Conservation (phyloP, 768 basidiomycete species). For the Pluteus cervinus region DNA sequence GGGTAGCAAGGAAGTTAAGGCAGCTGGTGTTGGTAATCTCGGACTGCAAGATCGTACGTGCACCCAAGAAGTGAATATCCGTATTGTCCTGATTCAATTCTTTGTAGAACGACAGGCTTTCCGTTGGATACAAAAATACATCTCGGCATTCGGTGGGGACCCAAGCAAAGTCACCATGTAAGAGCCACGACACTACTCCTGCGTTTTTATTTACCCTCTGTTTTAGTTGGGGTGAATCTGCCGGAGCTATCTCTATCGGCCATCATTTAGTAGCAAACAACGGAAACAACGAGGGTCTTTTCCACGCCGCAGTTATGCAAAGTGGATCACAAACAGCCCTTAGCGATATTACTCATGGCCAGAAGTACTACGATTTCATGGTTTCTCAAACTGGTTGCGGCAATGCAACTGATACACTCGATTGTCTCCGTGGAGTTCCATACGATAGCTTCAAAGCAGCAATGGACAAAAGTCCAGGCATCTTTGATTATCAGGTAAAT, state of each 20-base stretch:
- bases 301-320: conserved; percentile 33
- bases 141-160: conserved; percentile 60
- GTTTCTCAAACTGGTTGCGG: conserved; percentile 36
- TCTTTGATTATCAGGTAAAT: conserved; percentile 37
- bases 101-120: conserved; percentile 47
- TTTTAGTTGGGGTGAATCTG: conserved; percentile 36
- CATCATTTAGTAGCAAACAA: conserved; percentile 29
- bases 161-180: conserved; percentile 54
- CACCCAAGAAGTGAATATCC: neutral
- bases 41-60: conserved; percentile 53
- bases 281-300: conserved; percentile 25
- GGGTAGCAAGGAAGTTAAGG: conserved; percentile 36
- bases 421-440: conserved; percentile 35
- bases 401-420: conserved; percentile 31
- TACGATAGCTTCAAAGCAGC: conserved; percentile 34
- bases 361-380: conserved; percentile 36
- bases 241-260: conserved; percentile 37
- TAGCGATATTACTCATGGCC: conserved; percentile 5
- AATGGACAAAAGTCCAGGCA: conserved; percentile 33
- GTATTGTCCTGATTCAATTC: neutral
- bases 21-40: conserved; percentile 44
- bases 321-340: conserved; percentile 18
- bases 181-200: no score
- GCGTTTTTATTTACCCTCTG: neutral
- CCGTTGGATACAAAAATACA: conserved; percentile 64